Evolutionary conservation across 2,329 filamentous ascomycete species (phyloP).

Genomic region (Hymenoscyphus fructigenus): DNA sequence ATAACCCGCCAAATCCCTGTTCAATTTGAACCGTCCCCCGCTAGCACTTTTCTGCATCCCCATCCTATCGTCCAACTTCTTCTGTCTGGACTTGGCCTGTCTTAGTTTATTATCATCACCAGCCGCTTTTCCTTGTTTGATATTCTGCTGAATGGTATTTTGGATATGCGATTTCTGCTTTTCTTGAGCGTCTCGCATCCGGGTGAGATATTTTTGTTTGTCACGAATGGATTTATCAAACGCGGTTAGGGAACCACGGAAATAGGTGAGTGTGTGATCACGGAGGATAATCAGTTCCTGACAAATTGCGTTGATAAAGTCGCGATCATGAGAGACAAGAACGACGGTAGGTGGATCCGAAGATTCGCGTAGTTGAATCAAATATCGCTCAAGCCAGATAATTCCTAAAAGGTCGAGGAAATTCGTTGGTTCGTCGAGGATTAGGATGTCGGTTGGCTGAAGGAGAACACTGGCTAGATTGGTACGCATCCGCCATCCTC

Average conservation of each 20-base stretch:
- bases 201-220: constrained; percentile 64
- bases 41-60: constrained; percentile 71
- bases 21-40: constrained; percentile 78
- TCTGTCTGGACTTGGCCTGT: constrained; percentile 81
- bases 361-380: constrained; percentile 55
- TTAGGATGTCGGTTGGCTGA: constrained; percentile 72
- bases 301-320: constrained; percentile 75
- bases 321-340: constrained; percentile 80
- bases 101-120: constrained; percentile 83
- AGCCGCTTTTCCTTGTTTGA: constrained; percentile 71
- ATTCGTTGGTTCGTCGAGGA: constrained; percentile 86
- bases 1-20: constrained; percentile 67
- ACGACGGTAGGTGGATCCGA: constrained; percentile 63
- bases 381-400: constrained; percentile 77
- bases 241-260: constrained; percentile 70
- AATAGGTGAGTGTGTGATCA: constrained; percentile 69
- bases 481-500: constrained; percentile 73
- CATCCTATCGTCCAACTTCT: constrained; percentile 80
- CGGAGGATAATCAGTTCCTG: constrained; percentile 74
- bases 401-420: constrained; percentile 82
- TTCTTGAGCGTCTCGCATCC: constrained; percentile 81
- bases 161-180: constrained; percentile 79
- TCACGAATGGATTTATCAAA: constrained; percentile 70
- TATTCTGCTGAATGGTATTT: constrained; percentile 71
- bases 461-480: constrained; percentile 65